Base-by-base conservation (phyloP, 768 basidiomycete species). In the Leucosporidium creatinivorum region DNA sequence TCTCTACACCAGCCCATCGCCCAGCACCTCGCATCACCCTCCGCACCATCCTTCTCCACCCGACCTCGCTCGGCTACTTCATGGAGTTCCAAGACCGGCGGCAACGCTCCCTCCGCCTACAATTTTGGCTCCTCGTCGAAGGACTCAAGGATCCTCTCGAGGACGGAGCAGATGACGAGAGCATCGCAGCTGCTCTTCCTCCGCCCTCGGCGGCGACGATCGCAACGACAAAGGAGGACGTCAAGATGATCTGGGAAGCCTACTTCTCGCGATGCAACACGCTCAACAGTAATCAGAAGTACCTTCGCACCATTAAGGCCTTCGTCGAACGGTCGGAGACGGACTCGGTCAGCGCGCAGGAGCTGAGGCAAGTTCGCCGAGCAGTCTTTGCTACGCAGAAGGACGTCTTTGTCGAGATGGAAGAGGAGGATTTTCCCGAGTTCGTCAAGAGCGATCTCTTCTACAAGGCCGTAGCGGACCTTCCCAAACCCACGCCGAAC, bases 81-180 rank as follows among this genome's bases (percentile, higher is more conserved):
- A 93, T 97, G 87, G 96, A 99, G 80, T 96, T 91, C 74, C 93
- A 97, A 91, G 96, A 98, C 73, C 85, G 96, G 19, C 85, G 89
- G 12, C 83, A 86, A 67, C 85, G 88, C 36, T 89, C 93, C 18
- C 75, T 90, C 18, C 85, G 91, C 15, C 91, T 96, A 4, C 94
- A 98, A 70, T 99, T 97, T 79, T 98, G 94, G 94, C 81, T 98
- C 1, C 91, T 92, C 0, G 90, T 97, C 3, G 93, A 99, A 79
- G 91, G 91, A 66, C 94, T 98, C 83, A 97, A 97, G 80, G 91
- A 94, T 73, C 96, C 96, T 0, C 79, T 99, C 31, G 93, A 96
- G 77, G 84, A 85, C 26, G 87, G 85, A 44, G 39, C 39, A 44
- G 85, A 85, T 60, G 86, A 85, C 19, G 86, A 86, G 36, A 84